Base-by-base conservation (phyloP, 1,284 basidiomycete genomes). In the Papiliotrema terrestris region DNA sequence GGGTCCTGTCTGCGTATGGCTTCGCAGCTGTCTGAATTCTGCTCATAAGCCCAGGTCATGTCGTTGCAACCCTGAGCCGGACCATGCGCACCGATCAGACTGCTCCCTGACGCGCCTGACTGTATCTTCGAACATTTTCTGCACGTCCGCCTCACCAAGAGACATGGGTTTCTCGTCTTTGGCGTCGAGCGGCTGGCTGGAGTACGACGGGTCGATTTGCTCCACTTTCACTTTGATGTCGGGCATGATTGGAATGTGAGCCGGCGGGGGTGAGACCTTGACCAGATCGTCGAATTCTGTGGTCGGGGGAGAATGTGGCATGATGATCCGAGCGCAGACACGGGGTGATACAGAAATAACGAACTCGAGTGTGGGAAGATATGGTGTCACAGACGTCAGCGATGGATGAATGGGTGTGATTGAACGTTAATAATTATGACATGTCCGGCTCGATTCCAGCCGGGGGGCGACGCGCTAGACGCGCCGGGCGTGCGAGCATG, bases 11-110 rank as follows among this genome's bases (percentile, higher is more conserved):
- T 1, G 69, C 70, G 48, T 62, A 67, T 6, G 72, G 72, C 32
- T 57, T 56, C 25, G 65, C 65, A 29, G 56, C 60, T 11, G 57
- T 44, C 36, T 71, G 69, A 8, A 73, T 32, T 42, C 72, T 74
- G 44, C 25, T 46, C 17, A 17, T 46, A 8, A 46, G 45, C 29
- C 25, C 15, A 13, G 32, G 17, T 5, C 14, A 22, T 8, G 8
- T 20, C 37, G 23, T 23, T 41, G 39, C 15, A 8, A 41, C 20
- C 23, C 39, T 3, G 25, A 22, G 20, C 26, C 8, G 14, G 0
- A 44, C 46, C 19, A 54, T 3, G 50, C 69, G 42, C 52, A 71
- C 71, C 60, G 51, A 35, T 71, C 69, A n/a, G 66, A 67, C 49
- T 63, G 62, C 20, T 65, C 61, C 25, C 63, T 52, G 8, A 73